Evolutionary conservation across 2,329 filamentous ascomycete genomes (phyloP), one percentile per base, ranked within the genome.

Genomic region (Colletotrichum chlorophyti): DNA sequence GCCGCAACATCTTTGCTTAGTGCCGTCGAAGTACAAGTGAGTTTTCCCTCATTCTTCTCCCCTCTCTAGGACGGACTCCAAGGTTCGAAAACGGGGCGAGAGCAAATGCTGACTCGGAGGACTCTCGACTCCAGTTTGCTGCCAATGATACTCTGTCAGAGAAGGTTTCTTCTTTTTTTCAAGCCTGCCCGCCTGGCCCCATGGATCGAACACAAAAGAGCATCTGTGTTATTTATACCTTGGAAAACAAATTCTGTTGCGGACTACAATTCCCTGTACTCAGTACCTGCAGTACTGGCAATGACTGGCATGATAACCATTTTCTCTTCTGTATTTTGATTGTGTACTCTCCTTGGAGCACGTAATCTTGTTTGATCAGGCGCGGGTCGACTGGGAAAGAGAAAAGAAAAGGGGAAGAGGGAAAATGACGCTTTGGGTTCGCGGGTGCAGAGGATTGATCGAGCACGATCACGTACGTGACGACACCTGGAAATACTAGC

Each of bases 391-490:
- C 47, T 45, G 24, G 17, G 43, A 14, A 32, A 21, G 5, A 15
- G 12, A 14, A 21, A n/a, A 4, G n/a, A 27, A 42, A 14, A 32
- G 26, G 5, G 14, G 12, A 14, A 21, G 11, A 4, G n/a, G 23
- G 37, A 53, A 41, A 37, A 51, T 60, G 58, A 60, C 53, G 52
- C n/a, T 26, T 60, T 29, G 58, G 31, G 58, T 55, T 59, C 51
- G 53, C 58, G 53, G 58, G 47, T 50, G 58, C 58, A 60, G 37
- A 35, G 58, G 57, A 55, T 34, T 14, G 57, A 59, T 60, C 58
- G 58, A 60, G 58, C 58, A 60, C 58, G 58, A 60, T 60, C 58
- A 60, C 45, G 58, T 24, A 60, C 58, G 58, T 60, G 58, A 58
- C 58, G 58, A 60, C 60, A 59, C 57, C 57, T 59, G 57, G 57